Conservation (phyloP, 805 yeast genomes). For the Clavispora phyllophila region DNA sequence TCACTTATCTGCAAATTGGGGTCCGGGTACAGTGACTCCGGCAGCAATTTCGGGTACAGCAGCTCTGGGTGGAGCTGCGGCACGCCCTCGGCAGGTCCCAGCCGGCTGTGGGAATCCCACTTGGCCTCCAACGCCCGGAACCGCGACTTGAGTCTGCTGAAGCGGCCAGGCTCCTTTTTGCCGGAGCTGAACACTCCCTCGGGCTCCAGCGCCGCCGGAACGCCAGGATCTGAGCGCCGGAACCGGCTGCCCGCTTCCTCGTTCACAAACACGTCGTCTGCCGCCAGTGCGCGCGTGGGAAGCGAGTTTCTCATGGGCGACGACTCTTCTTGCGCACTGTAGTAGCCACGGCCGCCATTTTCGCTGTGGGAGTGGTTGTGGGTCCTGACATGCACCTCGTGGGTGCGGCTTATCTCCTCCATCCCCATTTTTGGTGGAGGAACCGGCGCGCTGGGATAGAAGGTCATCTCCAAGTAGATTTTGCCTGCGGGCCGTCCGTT, state of each 20-base stretch:
- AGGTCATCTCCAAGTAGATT: conserved; percentile 86
- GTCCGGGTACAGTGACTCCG: background rate
- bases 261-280: conserved; percentile 11
- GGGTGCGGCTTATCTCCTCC: background rate
- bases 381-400: too few species aligned
- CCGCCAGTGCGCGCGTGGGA: conserved; percentile 2
- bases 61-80: background rate
- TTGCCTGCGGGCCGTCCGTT: conserved; percentile 80
- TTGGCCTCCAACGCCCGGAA: conserved; percentile 34
- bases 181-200: conserved; percentile 11
- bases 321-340: conserved; percentile 1
- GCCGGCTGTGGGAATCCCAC: conserved; percentile 10
- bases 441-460: conserved; percentile 58
- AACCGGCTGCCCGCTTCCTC: conserved; percentile 5
- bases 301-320: conserved; percentile 2
- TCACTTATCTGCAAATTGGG: background rate
- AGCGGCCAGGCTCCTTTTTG: conserved; percentile 19
- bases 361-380: too few species aligned
- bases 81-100: background rate
- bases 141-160: conserved; percentile 27
- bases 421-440: conserved; percentile 32
- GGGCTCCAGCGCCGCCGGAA: background rate
- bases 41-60: background rate
- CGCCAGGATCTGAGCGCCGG: conserved; percentile 10
- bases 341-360: too few species aligned